Evolutionary conservation across 2,329 filamentous ascomycete genomes (phyloP).

Genomic region (Exophiala dermatitidis): DNA sequence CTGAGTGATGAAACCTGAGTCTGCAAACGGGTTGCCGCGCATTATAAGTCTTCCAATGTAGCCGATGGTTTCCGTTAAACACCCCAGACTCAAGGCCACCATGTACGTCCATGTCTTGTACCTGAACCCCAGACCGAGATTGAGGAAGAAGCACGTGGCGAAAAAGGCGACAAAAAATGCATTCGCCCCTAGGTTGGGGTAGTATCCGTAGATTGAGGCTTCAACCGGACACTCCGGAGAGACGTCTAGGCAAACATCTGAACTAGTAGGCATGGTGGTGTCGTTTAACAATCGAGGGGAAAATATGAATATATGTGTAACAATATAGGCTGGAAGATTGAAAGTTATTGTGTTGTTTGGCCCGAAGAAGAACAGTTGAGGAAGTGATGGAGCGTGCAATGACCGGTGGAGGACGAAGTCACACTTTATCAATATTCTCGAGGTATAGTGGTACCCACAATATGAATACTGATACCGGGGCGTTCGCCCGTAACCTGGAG

Average conservation of each 20-base stretch:
- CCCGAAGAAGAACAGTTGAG: neutral
- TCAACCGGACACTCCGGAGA: conserved; percentile 40
- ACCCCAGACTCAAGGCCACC: conserved; percentile 41
- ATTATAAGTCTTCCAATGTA: conserved; percentile 51
- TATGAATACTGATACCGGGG: neutral
- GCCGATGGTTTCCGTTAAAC: conserved; percentile 48
- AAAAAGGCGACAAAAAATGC: conserved; percentile 49
- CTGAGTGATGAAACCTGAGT: conserved; percentile 43
- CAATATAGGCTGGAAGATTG: neutral
- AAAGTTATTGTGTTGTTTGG: neutral
- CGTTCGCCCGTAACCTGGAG: neutral
- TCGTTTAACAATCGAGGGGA: neutral
- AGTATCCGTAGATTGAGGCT: conserved; percentile 48
- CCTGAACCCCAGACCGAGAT: conserved; percentile 44
- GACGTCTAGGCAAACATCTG: conserved; percentile 27
- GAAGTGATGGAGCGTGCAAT: neutral
- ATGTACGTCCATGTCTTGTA: conserved; percentile 52
- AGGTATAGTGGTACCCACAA: neutral
- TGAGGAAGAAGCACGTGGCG: conserved; percentile 42
- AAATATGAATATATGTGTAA: neutral
- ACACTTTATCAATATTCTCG: neutral
- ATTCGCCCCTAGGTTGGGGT: conserved; percentile 47
- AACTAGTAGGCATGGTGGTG: conserved; percentile 8
- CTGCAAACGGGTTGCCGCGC: conserved; percentile 46
- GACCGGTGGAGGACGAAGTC: neutral